A percentile compares a stretch with the other conserved stretches of the same genome.
phyloP scores from a whole-genome alignment of 345 rosid genomes.

The Murraya paniculata region DNA sequence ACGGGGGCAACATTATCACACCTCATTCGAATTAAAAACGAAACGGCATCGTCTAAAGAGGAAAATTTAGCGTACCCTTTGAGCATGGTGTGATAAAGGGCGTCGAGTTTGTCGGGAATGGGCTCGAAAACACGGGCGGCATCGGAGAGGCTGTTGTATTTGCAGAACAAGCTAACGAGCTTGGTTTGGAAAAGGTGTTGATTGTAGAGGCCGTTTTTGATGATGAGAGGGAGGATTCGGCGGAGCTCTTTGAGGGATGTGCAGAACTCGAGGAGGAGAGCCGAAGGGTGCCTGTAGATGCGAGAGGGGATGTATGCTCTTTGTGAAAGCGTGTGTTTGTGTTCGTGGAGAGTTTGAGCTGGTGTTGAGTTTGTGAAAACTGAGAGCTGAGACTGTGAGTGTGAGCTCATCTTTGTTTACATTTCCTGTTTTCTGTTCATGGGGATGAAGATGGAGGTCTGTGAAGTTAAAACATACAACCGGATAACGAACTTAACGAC shows the following conservation, averaged over 20 bases:
- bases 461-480: too few relatives aligned
- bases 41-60: slow-evolving; percentile 44
- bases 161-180: slow-evolving; percentile 76
- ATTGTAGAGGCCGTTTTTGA: slow-evolving; percentile 59
- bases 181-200: slow-evolving; percentile 72
- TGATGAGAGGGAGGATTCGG: slow-evolving; percentile 61
- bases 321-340: slow-evolving; percentile 39
- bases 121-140: slow-evolving; percentile 78
- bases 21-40: slow-evolving; percentile 58
- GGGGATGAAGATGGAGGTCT: too few relatives aligned
- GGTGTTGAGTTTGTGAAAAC: slow-evolving; percentile 15
- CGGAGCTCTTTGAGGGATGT: slow-evolving; percentile 52
- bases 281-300: slow-evolving; percentile 72
- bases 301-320: slow-evolving; percentile 60
- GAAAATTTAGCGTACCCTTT: slow-evolving; percentile 66
- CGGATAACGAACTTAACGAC: neutral
- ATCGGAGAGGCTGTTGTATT: slow-evolving; percentile 52
- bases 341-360: neutral
- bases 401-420: slow-evolving; percentile 23
- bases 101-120: slow-evolving; percentile 50
- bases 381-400: slow-evolving; percentile 13
- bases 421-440: neutral
- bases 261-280: slow-evolving; percentile 71
- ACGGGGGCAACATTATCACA: slow-evolving; percentile 52
- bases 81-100: slow-evolving; percentile 75